phyloP scores from a whole-genome alignment of 2,329 filamentous ascomycete genomes.

The Dothidotthia symphoricarpi region DNA sequence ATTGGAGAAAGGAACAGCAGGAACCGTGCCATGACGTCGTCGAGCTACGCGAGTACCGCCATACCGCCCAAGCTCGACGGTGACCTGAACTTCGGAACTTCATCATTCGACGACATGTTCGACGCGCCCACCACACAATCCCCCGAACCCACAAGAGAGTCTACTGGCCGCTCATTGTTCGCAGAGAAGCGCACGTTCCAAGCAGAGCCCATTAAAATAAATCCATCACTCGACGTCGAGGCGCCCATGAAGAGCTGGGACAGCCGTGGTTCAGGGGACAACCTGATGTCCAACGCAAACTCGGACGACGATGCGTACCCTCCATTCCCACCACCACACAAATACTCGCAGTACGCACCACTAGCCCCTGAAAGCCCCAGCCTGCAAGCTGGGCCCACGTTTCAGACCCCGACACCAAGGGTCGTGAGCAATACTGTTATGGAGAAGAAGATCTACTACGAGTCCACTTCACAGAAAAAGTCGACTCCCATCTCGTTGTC shows the following conservation, averaged over 20 bases:
- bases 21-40: conserved; percentile 49
- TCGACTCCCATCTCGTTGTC: conserved; percentile 30
- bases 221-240: conserved; percentile 47
- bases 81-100: conserved; percentile 37
- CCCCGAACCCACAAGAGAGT: conserved; percentile 24
- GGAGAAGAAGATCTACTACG: conserved; percentile 19
- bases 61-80: conserved; percentile 53
- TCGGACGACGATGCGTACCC: conserved; percentile 37
- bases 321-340: conserved; percentile 36
- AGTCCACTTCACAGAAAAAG: conserved; percentile 26
- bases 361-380: conserved; percentile 36
- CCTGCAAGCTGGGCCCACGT: conserved; percentile 22
- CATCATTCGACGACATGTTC: conserved; percentile 53
- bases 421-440: conserved; percentile 31
- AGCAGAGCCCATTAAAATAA: conserved; percentile 46
- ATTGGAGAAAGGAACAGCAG: conserved; percentile 13
- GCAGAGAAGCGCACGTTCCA: conserved; percentile 38
- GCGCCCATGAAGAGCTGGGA: conserved; percentile 54
- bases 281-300: conserved; percentile 46
- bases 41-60: conserved; percentile 51
- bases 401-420: conserved; percentile 18
- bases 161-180: conserved; percentile 35
- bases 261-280: conserved; percentile 52
- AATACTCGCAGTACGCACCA: conserved; percentile 34
- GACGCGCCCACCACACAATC: conserved; percentile 32